phyloP scores from a whole-genome alignment of 768 basidiomycete genomes.

The Rhodocollybia butyracea region DNA sequence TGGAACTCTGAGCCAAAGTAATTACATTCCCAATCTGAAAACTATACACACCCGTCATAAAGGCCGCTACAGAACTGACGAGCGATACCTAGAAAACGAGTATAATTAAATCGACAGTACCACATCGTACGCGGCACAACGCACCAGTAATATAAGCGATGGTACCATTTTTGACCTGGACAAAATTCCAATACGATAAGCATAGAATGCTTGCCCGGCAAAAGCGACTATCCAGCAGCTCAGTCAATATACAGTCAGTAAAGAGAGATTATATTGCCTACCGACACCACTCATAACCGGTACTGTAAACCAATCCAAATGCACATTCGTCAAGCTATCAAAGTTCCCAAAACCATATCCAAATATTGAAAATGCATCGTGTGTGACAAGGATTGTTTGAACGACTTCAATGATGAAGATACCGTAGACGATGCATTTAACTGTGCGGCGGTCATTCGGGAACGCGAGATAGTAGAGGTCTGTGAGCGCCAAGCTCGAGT shows the following conservation, averaged over 20 bases:
- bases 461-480: conserved; percentile 13
- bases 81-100: not conserved
- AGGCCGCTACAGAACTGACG: not conserved
- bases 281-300: conserved; percentile 1
- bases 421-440: not conserved
- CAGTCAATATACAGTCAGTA: not conserved
- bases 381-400: conserved; percentile 1
- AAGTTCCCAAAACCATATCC: not conserved
- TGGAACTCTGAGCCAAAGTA: not conserved
- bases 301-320: not conserved
- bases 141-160: not conserved
- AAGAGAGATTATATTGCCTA: not conserved
- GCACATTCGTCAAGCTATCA: not conserved
- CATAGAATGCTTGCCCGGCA: not conserved
- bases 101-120: not conserved
- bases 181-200: not conserved
- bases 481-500: too few species aligned
- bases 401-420: conserved; percentile 6
- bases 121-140: not conserved
- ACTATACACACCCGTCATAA: not conserved
- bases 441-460: not conserved
- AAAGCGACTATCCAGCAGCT: not conserved
- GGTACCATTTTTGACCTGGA: conserved; percentile 1
- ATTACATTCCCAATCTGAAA: not conserved
- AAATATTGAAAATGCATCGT: conserved; percentile 1